Conservation (phyloP, 352 stramenopile species). For the Aphanomyces stellatus region DNA sequence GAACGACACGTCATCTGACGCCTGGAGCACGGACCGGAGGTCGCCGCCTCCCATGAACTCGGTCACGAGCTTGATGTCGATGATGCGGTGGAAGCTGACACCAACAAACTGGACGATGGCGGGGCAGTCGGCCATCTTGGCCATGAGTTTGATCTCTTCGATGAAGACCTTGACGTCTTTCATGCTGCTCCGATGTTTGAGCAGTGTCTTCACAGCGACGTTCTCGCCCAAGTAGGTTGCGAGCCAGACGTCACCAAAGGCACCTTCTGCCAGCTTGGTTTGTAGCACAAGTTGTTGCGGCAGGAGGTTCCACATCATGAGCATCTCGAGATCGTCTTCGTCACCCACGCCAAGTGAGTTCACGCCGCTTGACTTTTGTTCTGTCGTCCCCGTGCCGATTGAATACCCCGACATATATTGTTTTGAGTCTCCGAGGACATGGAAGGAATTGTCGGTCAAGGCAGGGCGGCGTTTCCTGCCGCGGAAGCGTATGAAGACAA, state of each 20-base stretch:
- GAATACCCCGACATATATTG: background rate
- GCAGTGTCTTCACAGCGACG: constrained; percentile 40
- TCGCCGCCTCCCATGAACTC: constrained; percentile 17
- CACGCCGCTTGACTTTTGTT: background rate
- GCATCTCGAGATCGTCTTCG: background rate
- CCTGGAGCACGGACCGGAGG: background rate
- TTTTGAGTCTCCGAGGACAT: background rate
- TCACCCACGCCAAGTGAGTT: background rate
- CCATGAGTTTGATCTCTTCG: constrained; percentile 20
- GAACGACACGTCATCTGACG: background rate
- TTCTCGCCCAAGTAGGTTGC: constrained; percentile 28
- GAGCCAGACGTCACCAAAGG: constrained; percentile 44
- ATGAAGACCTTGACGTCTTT: constrained; percentile 7
- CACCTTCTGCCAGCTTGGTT: constrained; percentile 30
- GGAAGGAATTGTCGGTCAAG: background rate
- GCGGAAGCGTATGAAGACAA: background rate
- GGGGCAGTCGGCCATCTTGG: constrained; percentile 3
- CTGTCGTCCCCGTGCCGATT: background rate
- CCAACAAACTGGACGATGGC: constrained; percentile 7
- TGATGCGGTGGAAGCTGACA: background rate
- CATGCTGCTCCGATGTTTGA: constrained; percentile 3
- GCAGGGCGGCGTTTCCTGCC: background rate
- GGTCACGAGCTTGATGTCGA: constrained; percentile 1
- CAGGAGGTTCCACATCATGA: background rate
- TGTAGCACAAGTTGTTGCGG: constrained; percentile 1